Base-by-base conservation (phyloP, 495 filamentous ascomycete species). In the Parachaetomium inaequale region DNA sequence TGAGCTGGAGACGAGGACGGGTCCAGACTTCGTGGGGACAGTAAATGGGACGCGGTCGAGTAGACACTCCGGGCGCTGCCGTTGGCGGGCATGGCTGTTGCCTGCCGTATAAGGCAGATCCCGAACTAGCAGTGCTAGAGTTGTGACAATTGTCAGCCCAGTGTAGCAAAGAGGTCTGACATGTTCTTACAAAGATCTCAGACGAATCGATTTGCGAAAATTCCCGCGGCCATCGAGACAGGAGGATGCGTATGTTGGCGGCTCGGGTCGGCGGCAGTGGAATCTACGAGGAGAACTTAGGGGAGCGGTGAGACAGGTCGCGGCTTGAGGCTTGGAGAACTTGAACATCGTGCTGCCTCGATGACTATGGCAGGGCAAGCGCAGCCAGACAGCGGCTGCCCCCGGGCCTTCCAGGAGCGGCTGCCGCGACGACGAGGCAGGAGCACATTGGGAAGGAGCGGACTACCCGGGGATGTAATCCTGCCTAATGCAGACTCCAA, bases 11-110 rank as follows among this genome's bases (percentile, higher is more conserved):
- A 63, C 19, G 43, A 46, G 14, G 47, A 52, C 8, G 49, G 34
- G 26, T 29, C 58, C 1, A 43, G 29, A 52, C 59, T 69, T 31
- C 59, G 57, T 14, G 65, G 69, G 2, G 69, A 72, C 3, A 64
- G 52, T 17, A 72, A 46, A 58, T 65, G 67, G 4, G 67, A 72
- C 0, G 36, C 47, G 10, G 56, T 66, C 19, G 69, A 72, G 55
- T 68, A 68, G 21, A 62, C 63, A 17, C 67, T 72, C 21, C 53
- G 63, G 17, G 61, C 43, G 38, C 65, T 67, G 42, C 62, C 59
- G 32, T 53, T 23, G 58, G 57, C 17, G n/a, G 63, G 53, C 66
- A 68, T 68, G 32, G 40, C 40, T 14, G 54, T 29, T 19, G 23
- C 12, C 26, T 38, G 42, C 21, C 19, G 3, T 15, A 14, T 47